Conservation (phyloP, 2,329 filamentous ascomycete species). For the Mycocentrospora acerina region DNA sequence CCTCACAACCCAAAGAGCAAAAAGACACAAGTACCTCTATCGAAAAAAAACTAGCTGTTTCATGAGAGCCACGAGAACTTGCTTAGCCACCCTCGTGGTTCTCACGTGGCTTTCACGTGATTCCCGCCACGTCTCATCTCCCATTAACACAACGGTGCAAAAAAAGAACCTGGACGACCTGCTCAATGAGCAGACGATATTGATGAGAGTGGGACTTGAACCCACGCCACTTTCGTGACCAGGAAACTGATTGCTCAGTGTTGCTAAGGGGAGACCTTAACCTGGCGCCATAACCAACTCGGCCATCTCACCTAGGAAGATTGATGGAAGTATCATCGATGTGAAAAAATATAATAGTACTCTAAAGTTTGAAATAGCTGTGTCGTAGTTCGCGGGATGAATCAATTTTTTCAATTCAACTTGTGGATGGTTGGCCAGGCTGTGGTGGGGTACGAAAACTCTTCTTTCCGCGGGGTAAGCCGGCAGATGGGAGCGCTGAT, state of each 20-base stretch:
- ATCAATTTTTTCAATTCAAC: neutral
- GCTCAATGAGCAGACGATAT: slow-evolving; percentile 22
- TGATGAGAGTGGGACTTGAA: slow-evolving; percentile 45
- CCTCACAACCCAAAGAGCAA: too few relatives aligned
- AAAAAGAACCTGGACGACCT: slow-evolving; percentile 26
- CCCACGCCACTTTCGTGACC: slow-evolving; percentile 44
- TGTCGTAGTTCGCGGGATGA: too few relatives aligned
- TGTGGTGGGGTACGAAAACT: neutral
- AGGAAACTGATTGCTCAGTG: slow-evolving; percentile 29
- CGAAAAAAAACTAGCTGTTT: too few relatives aligned
- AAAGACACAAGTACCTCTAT: too few relatives aligned
- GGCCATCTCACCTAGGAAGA: slow-evolving; percentile 31
- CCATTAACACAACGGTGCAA: slow-evolving; percentile 4
- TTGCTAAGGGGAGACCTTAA: slow-evolving; percentile 37
- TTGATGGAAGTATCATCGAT: slow-evolving; percentile 12
- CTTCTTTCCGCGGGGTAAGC: neutral
- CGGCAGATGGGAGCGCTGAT: too few relatives aligned
- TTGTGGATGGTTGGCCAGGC: too few relatives aligned
- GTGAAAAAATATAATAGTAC: too few relatives aligned
- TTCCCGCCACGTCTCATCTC: too few relatives aligned
- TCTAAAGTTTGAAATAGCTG: too few relatives aligned
- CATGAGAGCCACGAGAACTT: too few relatives aligned
- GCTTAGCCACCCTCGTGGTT: too few relatives aligned
- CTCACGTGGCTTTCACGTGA: too few relatives aligned
- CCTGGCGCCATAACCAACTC: slow-evolving; percentile 42